These are phyloP conservation scores for Vararia minispora DNA, from an alignment of 768 basidiomycete species.

Conservation along the genomic window DNA sequence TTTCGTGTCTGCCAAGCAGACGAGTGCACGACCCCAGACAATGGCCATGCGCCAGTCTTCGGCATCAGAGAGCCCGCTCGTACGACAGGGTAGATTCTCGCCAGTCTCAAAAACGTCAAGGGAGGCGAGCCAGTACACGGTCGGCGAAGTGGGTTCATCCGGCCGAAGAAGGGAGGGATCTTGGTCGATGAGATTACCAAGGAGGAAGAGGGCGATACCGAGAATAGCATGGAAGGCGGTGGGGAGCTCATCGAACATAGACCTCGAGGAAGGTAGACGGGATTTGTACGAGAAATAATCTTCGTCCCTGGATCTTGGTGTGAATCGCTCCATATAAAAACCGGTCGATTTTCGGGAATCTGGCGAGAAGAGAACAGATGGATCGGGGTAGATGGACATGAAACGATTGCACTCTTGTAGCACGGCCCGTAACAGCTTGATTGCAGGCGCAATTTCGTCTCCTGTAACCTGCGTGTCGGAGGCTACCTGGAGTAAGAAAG, in stretches of 20 bases:
- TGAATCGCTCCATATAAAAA: no score
- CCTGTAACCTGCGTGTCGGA: constrained; percentile 17
- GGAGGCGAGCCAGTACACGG: constrained; percentile 56
- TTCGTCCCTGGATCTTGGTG: not conserved
- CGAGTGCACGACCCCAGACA: constrained; percentile 55
- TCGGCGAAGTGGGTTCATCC: constrained; percentile 41
- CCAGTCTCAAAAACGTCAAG: constrained; percentile 63
- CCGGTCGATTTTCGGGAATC: constrained; percentile 4
- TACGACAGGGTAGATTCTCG: constrained; percentile 43
- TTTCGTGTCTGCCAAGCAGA: constrained; percentile 45
- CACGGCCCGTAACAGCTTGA: constrained; percentile 48
- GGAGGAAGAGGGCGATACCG: constrained; percentile 51
- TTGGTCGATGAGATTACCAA: constrained; percentile 49
- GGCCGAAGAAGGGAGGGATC: constrained; percentile 36
- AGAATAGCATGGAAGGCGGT: constrained; percentile 59
- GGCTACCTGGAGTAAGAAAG: constrained; percentile 4
- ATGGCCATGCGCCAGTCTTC: constrained; percentile 65
- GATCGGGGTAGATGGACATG: constrained; percentile 41
- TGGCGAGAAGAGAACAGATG: constrained; percentile 32
- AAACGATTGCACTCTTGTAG: constrained; percentile 64
- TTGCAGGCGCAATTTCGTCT: constrained; percentile 35
- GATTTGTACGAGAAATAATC: constrained; percentile 6
- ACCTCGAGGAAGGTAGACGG: no score
- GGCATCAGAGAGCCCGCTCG: constrained; percentile 11
- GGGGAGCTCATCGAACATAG: constrained; percentile 34